Base-by-base conservation (phyloP, 176 grass and related monocot genomes). In the Pontederia crassipes region DNA sequence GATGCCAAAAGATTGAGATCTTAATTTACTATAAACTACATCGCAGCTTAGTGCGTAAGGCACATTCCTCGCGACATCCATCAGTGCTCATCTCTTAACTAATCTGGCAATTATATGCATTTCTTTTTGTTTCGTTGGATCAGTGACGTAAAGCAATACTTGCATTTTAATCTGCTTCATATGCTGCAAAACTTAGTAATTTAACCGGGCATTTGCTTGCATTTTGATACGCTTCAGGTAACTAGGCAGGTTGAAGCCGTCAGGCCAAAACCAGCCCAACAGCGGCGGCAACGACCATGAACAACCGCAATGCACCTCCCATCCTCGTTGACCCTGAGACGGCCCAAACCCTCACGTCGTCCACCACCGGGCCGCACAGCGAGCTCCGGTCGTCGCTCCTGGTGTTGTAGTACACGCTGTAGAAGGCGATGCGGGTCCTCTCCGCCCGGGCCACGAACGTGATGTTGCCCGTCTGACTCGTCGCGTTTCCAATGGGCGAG, bases 381-480 rank as follows among this genome's bases (percentile, higher is more conserved):
- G 66, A 69, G 53, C 66, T 69, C 49, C 52, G 66, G 53, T 69
- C 66, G 66, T 69, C 85, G 27, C 88, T 93, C 45, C 88, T 78
- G 8, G 80, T 98, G 78, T 89, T 98, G 67, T 98, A 93, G 72
- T 93, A 93, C 13, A 98, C 77, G 0, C 94, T 93, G 66, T 98
- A 98, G 66, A 98, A 91, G 0, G 94, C 94, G 4, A 98, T 64
- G 0, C 94, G 84, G 0, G 88, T 81, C 49, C 66, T 52, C 17
- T 69, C 66, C 2, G 66, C 66, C 1, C 66, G 66, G 28, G 66
- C 66, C 11, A 16, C 56, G 32, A 69, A 69, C 16, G 53, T 69
- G 66, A 69, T 45, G 54, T 69, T 69, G 28, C 32, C 66, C 10
- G 11, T 52, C 53, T 57, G 52, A 32, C 35, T 17, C 2, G 66